Base-by-base conservation (phyloP, 2,329 filamentous ascomycete species). In the Ophiostoma tasmaniense region DNA sequence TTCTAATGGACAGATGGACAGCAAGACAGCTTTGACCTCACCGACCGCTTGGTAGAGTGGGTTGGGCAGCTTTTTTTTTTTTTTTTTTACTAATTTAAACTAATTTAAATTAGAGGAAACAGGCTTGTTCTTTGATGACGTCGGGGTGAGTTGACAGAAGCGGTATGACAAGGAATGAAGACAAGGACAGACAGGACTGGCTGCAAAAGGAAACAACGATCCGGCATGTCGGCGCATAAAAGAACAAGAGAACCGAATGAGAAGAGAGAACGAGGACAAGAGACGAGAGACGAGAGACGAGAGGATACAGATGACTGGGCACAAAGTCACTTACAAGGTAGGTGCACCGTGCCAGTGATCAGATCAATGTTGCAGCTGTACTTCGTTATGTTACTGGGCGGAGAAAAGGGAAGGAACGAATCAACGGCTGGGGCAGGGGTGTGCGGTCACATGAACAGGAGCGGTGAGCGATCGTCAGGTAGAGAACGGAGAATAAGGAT, bases 391-490 rank as follows among this genome's bases (percentile, higher is more conserved):
- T 33, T 33, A 33, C 30, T 33, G 30, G 33, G 17, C 5, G 20
- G 8, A 14, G 20, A 45, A 45, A 45, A 7, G 17, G 7, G 42
- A 6, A 20, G 42, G 17, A 45, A 25, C 61, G 33, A 64, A 64
- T 39, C 61, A 64, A 39, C 61, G 20, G 59, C 33, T 33, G 13
- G 33, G 1, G 37, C 37, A 64, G 61, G 61, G 61, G 61, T 64
- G n/a, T n/a, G 14, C 14, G 17, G 25, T 64, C 61, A 64, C 61
- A 64, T 64, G 61, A 64, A 64, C 61, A 25, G 55, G 55, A 61
- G 55, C 55, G 55, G 55, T 61, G 55, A 61, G 55, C 13, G 22
- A 10, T 22, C 3, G 11, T 55, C n/a, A 22, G 22, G 11, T 25
- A 25, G 2, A 25, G n/a, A 2, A 22, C n/a, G 3, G 6, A 11